Evolutionary conservation across 805 yeast species (phyloP), one percentile per base, ranked within the genome.

Genomic region (Vanderwaltozyma verrucispora): DNA sequence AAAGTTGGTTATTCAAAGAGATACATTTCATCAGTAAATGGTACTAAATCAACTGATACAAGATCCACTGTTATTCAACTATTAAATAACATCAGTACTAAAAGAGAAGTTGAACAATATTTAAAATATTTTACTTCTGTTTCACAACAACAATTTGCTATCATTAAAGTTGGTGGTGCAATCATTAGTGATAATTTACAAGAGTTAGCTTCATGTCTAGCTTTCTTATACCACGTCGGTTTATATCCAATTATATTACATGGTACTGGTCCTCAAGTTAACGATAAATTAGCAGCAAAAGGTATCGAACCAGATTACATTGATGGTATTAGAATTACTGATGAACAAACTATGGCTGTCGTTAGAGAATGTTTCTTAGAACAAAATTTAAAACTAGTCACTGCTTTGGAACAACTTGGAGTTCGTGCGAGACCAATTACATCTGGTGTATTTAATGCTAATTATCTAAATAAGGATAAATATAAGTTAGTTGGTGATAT

Each of bases 201-300:
- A 9, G 95, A 89, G 64, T 68, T 92, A 50, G 98, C 98, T 0
- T 84, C 95, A 1, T 88, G 96, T 54, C 69, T 92, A 46, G 96
- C 97, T 4, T 92, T 92, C 63, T 68, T 92, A 47, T 92, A 92
- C 68, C 99, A 92, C 56, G 95, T 92, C 36, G 99, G 99, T 11
- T 72, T 92, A 42, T 92, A 87, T 54, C 99, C 99, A 19, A 87
- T 92, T 44, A 95, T 92, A 9, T 72, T 92, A 41, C 99, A 92
- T 58, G 99, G 99, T 21, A 92, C 98, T 1, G 99, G 99, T 15
- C 99, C 99, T 6, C 99, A 92, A 65, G 92, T 92, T 65, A 92
- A 92, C 59, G 94, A 83, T 53, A 75, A 87, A 49, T 71, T 92
- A 42, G 98, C 92, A 62, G 79, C 78, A 36, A 94, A 85, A 62